phyloP scores from a whole-genome alignment of 2,329 filamentous ascomycete genomes.

The Phaeosphaeria sp. region DNA sequence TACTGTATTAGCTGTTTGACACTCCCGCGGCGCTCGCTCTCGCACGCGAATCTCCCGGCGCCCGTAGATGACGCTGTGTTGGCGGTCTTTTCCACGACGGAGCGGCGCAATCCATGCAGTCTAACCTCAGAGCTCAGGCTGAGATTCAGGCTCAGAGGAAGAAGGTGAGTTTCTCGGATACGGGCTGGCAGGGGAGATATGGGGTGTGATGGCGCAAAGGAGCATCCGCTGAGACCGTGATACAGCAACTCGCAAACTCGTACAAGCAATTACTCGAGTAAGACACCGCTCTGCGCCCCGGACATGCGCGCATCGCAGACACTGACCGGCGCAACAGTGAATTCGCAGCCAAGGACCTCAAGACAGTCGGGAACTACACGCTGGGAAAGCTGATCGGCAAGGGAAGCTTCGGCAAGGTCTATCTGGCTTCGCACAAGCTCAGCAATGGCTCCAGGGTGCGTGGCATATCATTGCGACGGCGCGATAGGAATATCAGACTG shows the following conservation, averaged over 20 bases:
- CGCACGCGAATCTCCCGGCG: constrained; percentile 14
- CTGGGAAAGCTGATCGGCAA: constrained; percentile 93
- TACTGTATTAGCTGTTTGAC: constrained; percentile 12
- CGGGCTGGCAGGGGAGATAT: background rate
- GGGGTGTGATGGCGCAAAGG: background rate
- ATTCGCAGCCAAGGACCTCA: constrained; percentile 89
- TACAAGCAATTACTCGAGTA: constrained; percentile 97
- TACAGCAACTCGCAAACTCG: constrained; percentile 83
- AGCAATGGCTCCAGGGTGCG: constrained; percentile 95
- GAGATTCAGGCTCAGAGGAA: constrained; percentile 66
- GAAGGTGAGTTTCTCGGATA: constrained; percentile 55
- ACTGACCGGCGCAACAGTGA: constrained; percentile 66
- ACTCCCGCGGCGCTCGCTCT: constrained; percentile 22
- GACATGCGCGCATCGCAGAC: constrained; percentile 3
- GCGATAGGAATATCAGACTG: constrained; percentile 7
- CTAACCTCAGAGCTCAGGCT: constrained; percentile 58
- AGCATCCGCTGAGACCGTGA: constrained; percentile 5
- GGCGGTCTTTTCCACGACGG: constrained; percentile 32
- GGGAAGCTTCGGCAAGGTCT: constrained; percentile 98
- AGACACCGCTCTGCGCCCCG: constrained; percentile 45
- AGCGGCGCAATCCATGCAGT: constrained; percentile 53
- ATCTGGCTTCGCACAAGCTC: constrained; percentile 93
- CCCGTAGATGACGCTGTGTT: constrained; percentile 47
- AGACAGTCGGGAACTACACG: constrained; percentile 92
- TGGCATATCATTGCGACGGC: background rate